Base-by-base conservation (phyloP, 176 grass and related monocot genomes). In the Secale cereale region DNA sequence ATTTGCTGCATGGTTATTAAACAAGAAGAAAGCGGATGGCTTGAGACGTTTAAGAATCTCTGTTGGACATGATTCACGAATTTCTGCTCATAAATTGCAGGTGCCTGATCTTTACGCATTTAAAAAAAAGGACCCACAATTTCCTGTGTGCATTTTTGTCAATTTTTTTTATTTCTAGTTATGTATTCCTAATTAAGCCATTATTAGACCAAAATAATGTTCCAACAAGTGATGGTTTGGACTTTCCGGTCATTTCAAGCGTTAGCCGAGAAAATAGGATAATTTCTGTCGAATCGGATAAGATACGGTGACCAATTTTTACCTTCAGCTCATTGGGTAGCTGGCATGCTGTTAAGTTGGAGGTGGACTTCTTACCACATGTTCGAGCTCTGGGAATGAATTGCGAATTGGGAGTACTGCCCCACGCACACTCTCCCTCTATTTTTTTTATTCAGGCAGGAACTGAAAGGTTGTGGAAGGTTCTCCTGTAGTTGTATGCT, bases 1-100 rank as follows among this genome's bases (percentile, higher is more conserved):
- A 67, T 98, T 98, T 92, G 88, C 88, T 81, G 87, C 86, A 67
- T 98, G 97, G 93, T 82, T 98, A 59, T 90, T 89, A 60, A 88
- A 95, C 82, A 95, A 90, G 90, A 98, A 98, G 87, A 87, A 92
- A 87, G 28, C 78, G 54, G 86, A 95, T 88, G 93, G 90, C 50
- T 91, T 91, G 23, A 94, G 90, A 88, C 88, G 76, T 81, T 73
- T 95, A 86, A 98, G 84, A 91, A 88, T 98, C 23, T 98, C 91
- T 30, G 78, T 95, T 79, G 97, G 97, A 62, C 89, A 98, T 64
- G 93, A 98, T 90, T 98, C 97, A 67, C 91, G 91, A 80, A 94
- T 98, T 75, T 98, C 97, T 87, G 93, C 97, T 67, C 75, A 98
- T 73, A 95, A 91, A 72, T 87, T 98, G 86, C 93, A 98, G 91